Conservation (phyloP, 345 rosid genomes). For the Eucalyptus shirleyi region DNA sequence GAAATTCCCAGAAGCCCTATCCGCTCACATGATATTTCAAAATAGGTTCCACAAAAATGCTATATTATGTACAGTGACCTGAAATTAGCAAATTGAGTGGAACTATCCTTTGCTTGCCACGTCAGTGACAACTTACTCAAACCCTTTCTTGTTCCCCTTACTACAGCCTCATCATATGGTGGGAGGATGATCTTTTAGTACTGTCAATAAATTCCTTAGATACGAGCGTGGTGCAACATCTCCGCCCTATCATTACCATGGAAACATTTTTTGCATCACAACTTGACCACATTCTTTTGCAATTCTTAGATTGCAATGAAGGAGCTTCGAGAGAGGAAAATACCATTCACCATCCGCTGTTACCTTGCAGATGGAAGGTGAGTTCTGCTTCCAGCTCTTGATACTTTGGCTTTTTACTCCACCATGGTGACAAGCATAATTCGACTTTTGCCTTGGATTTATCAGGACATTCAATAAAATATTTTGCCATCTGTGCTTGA, state of each 20-base stretch:
- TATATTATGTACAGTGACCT: not conserved
- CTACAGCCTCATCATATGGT: not conserved
- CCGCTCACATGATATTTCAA: not conserved
- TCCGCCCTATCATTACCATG: not conserved
- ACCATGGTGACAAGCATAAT: not conserved
- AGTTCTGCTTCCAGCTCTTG: not conserved
- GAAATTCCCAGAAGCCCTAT: not conserved
- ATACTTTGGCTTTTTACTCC: not conserved
- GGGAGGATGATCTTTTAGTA: not conserved
- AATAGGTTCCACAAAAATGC: not conserved
- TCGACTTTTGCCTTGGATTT: not conserved
- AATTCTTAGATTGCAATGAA: conserved; percentile 72
- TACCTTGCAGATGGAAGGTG: conserved; percentile 86
- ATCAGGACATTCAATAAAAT: not conserved
- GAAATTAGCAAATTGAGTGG: not conserved
- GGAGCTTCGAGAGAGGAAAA: conserved; percentile 74
- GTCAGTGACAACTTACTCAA: not conserved
- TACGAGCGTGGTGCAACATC: not conserved
- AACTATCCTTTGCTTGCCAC: not conserved
- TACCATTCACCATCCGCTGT: conserved; percentile 80
- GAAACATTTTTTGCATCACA: not conserved
- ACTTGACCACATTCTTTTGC: not conserved
- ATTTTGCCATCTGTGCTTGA: not conserved
- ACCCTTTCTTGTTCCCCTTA: not conserved
- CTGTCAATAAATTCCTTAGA: not conserved